A percentile compares a stretch with the other conserved stretches of the same genome.
Conservation (phyloP, 78 protist genomes). For the Salpingoeca rosetta region DNA sequence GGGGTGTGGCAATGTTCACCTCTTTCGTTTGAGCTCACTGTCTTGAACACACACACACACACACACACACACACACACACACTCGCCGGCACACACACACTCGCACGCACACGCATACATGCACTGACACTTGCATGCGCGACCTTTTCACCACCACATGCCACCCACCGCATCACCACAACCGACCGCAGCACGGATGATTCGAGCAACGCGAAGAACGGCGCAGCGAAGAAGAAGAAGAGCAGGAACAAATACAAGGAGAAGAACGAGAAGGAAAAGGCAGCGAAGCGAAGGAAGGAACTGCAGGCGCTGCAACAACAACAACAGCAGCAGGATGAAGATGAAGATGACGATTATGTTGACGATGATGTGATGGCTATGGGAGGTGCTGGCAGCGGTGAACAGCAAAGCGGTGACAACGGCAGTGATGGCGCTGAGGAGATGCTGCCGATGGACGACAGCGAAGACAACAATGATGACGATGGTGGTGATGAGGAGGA, state of each 20-base stretch:
- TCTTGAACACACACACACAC: no score
- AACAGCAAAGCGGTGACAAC: neutral
- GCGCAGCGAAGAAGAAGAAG: no score
- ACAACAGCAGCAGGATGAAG: neutral
- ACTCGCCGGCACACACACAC: no score
- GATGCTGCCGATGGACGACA: neutral
- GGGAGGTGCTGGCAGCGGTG: neutral
- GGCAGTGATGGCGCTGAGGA: neutral
- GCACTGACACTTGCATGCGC: neutral
- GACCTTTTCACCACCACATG: no score
- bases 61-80: neutral
- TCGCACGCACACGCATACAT: no score
- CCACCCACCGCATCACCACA: no score
- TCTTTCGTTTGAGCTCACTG: neutral
- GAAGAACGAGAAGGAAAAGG: no score
- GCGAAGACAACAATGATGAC: neutral
- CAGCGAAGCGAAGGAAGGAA: no score
- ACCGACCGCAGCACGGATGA: no score
- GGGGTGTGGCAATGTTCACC: no score
- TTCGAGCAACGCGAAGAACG: neutral
- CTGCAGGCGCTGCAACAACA: no score
- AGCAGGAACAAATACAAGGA: no score
- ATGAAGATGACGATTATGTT: neutral
- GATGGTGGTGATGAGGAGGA: neutral
- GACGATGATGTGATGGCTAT: neutral